Percentiles rank a stretch among this genome's conserved stretches.
Evolutionary conservation across 352 stramenopile species (phyloP).

Genomic region (Globisporangium barbulae): DNA sequence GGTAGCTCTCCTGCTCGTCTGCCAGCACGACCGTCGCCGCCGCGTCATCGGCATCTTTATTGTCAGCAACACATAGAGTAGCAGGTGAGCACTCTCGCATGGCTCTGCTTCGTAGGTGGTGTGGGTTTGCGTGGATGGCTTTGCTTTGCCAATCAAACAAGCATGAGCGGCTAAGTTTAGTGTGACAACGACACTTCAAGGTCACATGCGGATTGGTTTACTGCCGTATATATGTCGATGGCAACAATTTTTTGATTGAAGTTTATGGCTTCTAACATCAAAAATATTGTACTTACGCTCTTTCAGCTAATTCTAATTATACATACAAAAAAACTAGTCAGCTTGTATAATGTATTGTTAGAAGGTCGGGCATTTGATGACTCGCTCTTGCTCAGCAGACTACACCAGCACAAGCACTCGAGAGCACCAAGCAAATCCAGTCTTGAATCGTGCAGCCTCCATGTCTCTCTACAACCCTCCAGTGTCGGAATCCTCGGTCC

Average conservation of each 20-base stretch:
- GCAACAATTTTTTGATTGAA: background rate
- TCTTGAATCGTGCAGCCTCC: too few species aligned
- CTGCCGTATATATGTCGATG: background rate
- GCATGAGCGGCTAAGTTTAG: background rate
- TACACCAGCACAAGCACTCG: too few species aligned
- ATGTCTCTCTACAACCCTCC: too few species aligned
- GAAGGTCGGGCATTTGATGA: too few species aligned
- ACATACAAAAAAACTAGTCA: too few species aligned
- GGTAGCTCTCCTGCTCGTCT: slow-evolving; percentile 28
- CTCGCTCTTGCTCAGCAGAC: too few species aligned
- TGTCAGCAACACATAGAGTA: background rate
- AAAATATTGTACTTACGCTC: background rate
- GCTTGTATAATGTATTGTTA: too few species aligned
- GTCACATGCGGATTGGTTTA: background rate
- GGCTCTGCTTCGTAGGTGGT: background rate
- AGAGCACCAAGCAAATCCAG: too few species aligned
- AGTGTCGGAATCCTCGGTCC: too few species aligned
- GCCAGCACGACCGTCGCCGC: background rate
- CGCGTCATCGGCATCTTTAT: background rate
- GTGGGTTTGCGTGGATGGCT: background rate
- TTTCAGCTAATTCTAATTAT: too few species aligned
- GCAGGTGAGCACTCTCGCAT: background rate
- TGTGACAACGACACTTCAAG: background rate
- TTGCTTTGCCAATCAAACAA: background rate
- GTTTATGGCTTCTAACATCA: background rate